A percentile compares a stretch with the other conserved stretches of the same genome.
Evolutionary conservation across 2,329 filamentous ascomycete species (phyloP).

Genomic region (Exophiala viscosa): DNA sequence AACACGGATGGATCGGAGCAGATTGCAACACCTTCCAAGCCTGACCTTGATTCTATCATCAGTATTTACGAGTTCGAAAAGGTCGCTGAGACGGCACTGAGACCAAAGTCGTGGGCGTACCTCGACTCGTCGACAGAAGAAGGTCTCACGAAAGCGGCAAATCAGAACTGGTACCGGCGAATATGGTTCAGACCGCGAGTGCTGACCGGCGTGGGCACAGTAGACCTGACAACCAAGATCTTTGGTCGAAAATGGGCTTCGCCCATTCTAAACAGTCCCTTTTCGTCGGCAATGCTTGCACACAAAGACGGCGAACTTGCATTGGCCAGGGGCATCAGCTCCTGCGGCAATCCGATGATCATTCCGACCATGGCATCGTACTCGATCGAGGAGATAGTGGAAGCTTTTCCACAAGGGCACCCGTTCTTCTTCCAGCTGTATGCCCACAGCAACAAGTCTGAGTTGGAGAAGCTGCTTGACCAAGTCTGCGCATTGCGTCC

Average conservation of each 20-base stretch:
- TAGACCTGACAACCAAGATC: slow-evolving; percentile 34
- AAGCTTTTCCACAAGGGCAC: slow-evolving; percentile 20
- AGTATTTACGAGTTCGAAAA: slow-evolving; percentile 25
- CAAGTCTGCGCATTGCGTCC: slow-evolving; percentile 45
- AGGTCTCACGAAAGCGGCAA: slow-evolving; percentile 17
- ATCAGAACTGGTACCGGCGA: slow-evolving; percentile 34
- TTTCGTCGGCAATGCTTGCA: slow-evolving; percentile 40
- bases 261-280: slow-evolving; percentile 25
- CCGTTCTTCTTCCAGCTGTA: slow-evolving; percentile 55
- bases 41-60: slow-evolving; percentile 22
- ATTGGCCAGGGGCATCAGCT: slow-evolving; percentile 30
- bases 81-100: slow-evolving; percentile 15
- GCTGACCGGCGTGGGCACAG: slow-evolving; percentile 38
- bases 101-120: slow-evolving; percentile 30
- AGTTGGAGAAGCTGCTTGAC: slow-evolving; percentile 50
- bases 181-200: slow-evolving; percentile 49
- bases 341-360: slow-evolving; percentile 21
- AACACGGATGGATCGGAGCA: slow-evolving; percentile 3
- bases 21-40: not conserved
- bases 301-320: slow-evolving; percentile 44
- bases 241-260: slow-evolving; percentile 20
- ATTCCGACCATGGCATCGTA: slow-evolving; percentile 55
- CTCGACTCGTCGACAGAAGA: slow-evolving; percentile 27
- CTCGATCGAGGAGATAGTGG: slow-evolving; percentile 53
- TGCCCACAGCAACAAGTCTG: slow-evolving; percentile 54